Base-by-base conservation (phyloP, 495 filamentous ascomycete genomes). In the Hypoxylon lienhwacheense region DNA sequence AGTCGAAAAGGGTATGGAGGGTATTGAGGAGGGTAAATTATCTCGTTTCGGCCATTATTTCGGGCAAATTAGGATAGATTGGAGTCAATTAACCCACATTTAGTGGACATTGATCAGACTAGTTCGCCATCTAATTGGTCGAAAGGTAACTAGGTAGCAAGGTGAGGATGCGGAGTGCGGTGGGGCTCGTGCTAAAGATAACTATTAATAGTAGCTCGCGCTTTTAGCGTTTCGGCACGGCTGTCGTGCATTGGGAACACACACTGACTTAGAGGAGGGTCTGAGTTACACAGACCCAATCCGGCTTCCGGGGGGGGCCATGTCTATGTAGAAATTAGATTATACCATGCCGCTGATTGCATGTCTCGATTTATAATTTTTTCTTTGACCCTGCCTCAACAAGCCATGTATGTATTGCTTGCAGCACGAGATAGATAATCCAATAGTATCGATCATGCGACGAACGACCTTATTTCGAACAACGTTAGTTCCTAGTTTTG, bases 111-210 rank as follows among this genome's bases (percentile, higher is more conserved):
- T n/a, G 26, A 21, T 2, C 15, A 35, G 32, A 16, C 24, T 2
- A 15, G 11, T n/a, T 47, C 31, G 34, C 12, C 55, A 55, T 55
- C 50, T 59, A 59, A 64, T 64, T 59, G 60, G 55, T 50, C 31
- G 41, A 41, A 52, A 53, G 21, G 5, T n/a, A n/a, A n/a, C n/a
- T n/a, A n/a, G 49, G 55, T 20, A 57, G 45, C 40, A 46, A 65
- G 56, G 57, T 55, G 47, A 50, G 42, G 34, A 33, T 40, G 50
- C 48, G 45, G 39, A 24, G 40, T 52, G 44, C 48, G 43, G 49
- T 59, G 58, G 60, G 43, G 46, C 47, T 25, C 2, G 5, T 61
- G 32, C 65, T 68, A 68, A 55, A 61, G 64, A 68, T 68, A 68
- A 56, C 56, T 64, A 66, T 66, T n/a, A n/a, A n/a, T n/a, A n/a